Evolutionary conservation across 2,329 filamentous ascomycete species (phyloP), one percentile per base, ranked within the genome.

Genomic region (Xylaria polymorpha): DNA sequence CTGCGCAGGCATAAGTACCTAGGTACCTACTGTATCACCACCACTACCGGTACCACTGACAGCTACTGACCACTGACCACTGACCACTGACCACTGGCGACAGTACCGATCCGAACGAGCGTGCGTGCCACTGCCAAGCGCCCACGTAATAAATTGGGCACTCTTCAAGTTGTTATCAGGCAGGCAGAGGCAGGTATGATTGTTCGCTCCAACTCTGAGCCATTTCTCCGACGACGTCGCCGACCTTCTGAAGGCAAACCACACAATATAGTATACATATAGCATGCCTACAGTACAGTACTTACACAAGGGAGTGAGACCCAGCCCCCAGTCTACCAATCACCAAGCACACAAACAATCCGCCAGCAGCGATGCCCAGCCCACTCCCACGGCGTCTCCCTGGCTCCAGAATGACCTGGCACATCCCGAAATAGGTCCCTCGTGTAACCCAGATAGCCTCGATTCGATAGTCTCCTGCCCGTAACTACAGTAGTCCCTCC

Each of bases 361-460:
- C 9, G 7, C 10, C 22, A 51, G 22, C 59, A 41, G 51, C 39
- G 3, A 56, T 56, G 53, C 41, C 41, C 39, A 22, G 14, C 8
- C 55, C 37, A 29, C 32, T 32, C 25, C 58, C 58, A 15, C 51
- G 37, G 64, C 29, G 60, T 35, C 39, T 64, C 46, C 18, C 20
- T 57, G 56, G 53, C 39, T 48, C 56, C 29, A 41, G 57, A 37
- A 57, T 15, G 56, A 68, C 50, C 29, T 66, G 51, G 66, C 56
- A 59, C 8, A 61, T 65, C 62, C 66, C 66, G 61, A 56, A 58
- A 58, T 55, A 61, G 14, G 41, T 8, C 7, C 22, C 18, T 56
- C 48, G 50, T 65, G 62, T 48, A 66, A 66, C 62, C 29, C 48
- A 41, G 37, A 59, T 59, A 44, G 58, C 44, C 57, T 58, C 44